Evolutionary conservation across 2,329 filamentous ascomycete species (phyloP).

Genomic region (Aspergillus puulaauensis): DNA sequence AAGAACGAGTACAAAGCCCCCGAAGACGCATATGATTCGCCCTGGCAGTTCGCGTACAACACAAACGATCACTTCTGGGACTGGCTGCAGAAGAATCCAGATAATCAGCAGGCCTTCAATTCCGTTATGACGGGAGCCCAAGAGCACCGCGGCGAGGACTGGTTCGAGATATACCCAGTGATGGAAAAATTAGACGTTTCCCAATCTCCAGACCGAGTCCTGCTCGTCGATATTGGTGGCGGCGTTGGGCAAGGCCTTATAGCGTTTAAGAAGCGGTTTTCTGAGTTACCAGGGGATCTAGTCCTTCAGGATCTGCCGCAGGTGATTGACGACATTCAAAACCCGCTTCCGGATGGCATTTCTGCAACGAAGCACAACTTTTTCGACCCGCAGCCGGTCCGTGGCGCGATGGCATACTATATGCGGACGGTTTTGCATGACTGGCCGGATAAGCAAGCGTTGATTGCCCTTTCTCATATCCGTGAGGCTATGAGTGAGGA

Average conservation of each 20-base stretch:
- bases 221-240: conserved; percentile 41
- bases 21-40: conserved; percentile 23
- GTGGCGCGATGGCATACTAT: conserved; percentile 27
- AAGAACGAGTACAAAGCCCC: conserved; percentile 30
- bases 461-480: conserved; percentile 17
- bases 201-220: not conserved
- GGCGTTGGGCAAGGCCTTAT: conserved; percentile 34
- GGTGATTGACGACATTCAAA: conserved; percentile 25
- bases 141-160: not conserved
- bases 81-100: conserved; percentile 22
- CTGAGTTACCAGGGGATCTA: conserved; percentile 27
- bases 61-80: conserved; percentile 29
- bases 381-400: conserved; percentile 21
- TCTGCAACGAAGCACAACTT: conserved; percentile 12
- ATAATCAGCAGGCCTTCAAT: conserved; percentile 27
- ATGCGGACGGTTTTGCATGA: conserved; percentile 28
- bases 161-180: conserved; percentile 21
- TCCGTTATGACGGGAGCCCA: conserved; percentile 22
- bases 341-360: conserved; percentile 16
- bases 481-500: conserved; percentile 23
- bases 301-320: conserved; percentile 39
- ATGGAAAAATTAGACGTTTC: conserved; percentile 3
- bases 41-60: conserved; percentile 28
- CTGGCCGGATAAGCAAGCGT: conserved; percentile 24
- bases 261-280: conserved; percentile 27